phyloP scores from a whole-genome alignment of 106 monocot genomes.

The Ottelia alismoides region DNA sequence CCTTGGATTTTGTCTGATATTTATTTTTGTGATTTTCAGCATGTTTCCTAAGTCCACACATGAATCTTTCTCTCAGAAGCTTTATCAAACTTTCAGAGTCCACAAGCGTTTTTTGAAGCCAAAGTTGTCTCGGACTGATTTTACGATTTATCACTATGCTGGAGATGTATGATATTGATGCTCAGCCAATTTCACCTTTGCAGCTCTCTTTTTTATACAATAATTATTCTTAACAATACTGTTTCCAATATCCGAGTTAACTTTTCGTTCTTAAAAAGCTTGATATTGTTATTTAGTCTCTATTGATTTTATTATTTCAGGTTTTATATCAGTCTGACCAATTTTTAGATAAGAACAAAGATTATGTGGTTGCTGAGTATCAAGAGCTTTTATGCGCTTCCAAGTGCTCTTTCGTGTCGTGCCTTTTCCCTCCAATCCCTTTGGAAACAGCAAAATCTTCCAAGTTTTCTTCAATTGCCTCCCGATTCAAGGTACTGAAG shows the following conservation, averaged over 20 bases:
- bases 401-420: conserved; percentile 69
- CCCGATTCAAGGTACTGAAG: conserved; percentile 75
- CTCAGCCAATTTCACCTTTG: too few species aligned
- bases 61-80: conserved; percentile 85
- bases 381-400: conserved; percentile 69
- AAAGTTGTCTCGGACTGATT: too few species aligned
- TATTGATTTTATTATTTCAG: conserved; percentile 14
- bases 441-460: conserved; percentile 70
- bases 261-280: too few species aligned
- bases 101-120: conserved; percentile 84
- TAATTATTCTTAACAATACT: too few species aligned
- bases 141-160: too few species aligned
- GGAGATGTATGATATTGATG: too few species aligned
- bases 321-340: conserved; percentile 77
- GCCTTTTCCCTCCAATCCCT: conserved; percentile 55
- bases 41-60: too few species aligned
- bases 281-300: not conserved
- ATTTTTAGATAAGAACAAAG: too few species aligned
- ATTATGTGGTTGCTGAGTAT: conserved; percentile 77
- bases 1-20: too few species aligned
- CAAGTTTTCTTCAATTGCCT: conserved; percentile 85
- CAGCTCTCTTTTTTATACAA: too few species aligned
- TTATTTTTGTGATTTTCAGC: conserved; percentile 19
- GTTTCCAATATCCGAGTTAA: too few species aligned
- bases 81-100: conserved; percentile 71